Conservation (phyloP, 2,329 filamentous ascomycete genomes). For the Beauveria sp. region DNA sequence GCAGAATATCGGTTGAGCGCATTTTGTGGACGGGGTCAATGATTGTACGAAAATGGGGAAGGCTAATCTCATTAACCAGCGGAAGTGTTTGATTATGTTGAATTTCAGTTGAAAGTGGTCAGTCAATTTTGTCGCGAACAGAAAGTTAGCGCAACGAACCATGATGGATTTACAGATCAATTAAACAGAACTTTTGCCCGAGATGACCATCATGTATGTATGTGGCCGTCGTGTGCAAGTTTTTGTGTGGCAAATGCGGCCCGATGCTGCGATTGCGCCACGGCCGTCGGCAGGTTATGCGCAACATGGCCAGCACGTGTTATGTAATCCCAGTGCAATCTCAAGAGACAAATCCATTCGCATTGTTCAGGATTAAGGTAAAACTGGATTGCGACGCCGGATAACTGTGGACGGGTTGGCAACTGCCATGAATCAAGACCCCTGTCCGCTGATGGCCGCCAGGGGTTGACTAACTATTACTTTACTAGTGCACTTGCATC, state of each 20-base stretch:
- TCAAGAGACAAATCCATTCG: background rate
- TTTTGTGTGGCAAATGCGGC: background rate
- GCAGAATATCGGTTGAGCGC: background rate
- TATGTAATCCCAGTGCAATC: too few relatives aligned
- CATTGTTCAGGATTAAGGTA: background rate
- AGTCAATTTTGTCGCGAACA: background rate
- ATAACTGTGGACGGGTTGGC: background rate
- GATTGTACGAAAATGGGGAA: background rate
- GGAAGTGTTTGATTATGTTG: conserved; percentile 1
- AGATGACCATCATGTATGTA: too few relatives aligned
- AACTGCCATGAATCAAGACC: conserved; percentile 5
- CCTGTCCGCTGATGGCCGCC: background rate
- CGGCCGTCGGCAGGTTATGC: background rate
- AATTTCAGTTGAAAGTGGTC: background rate
- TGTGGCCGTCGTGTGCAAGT: background rate
- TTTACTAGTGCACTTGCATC: background rate
- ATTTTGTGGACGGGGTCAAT: background rate
- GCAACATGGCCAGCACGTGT: too few relatives aligned
- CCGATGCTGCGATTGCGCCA: background rate
- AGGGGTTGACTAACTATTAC: too few relatives aligned
- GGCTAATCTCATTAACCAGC: conserved; percentile 1
- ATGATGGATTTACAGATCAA: background rate
- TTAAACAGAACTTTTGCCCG: background rate
- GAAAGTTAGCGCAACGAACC: background rate
- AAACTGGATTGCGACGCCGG: background rate